A percentile compares a stretch with the other conserved stretches of the same genome.
These are phyloP conservation scores for Boletus coccyginus DNA, from an alignment of 768 basidiomycete species.

Conservation along the genomic window DNA sequence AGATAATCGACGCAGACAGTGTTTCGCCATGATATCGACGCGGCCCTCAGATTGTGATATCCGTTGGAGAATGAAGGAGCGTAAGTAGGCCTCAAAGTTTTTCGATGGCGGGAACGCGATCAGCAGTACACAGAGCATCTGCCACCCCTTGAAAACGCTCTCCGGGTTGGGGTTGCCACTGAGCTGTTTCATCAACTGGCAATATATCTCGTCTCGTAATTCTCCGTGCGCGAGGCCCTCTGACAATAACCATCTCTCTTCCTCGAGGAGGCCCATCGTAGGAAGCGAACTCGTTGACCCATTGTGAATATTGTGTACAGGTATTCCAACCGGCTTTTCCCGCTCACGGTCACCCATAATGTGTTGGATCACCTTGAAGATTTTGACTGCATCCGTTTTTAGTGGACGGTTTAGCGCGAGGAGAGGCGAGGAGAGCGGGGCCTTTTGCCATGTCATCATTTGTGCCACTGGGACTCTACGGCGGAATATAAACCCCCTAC, in stretches of 20 bases:
- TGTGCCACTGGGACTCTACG: constrained; percentile 79
- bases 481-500: constrained; percentile 84
- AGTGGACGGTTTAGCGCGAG: constrained; percentile 65
- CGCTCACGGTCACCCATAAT: constrained; percentile 92
- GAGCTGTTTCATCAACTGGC: constrained; percentile 90
- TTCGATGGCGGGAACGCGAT: constrained; percentile 92
- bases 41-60: constrained; percentile 68
- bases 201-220: constrained; percentile 90
- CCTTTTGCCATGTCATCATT: constrained; percentile 91
- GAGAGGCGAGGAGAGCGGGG: constrained; percentile 69
- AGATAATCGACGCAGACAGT: constrained; percentile 76
- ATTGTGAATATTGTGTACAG: constrained; percentile 39
- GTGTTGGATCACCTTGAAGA: constrained; percentile 88
- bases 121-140: constrained; percentile 86
- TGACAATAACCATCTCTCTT: constrained; percentile 82
- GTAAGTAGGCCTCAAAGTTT: constrained; percentile 84
- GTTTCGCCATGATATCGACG: constrained; percentile 87
- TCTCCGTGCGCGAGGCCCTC: constrained; percentile 80
- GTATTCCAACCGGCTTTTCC: constrained; percentile 55
- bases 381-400: constrained; percentile 74
- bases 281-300: constrained; percentile 42
- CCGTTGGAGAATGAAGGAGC: constrained; percentile 73
- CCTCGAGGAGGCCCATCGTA: constrained; percentile 60
- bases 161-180: constrained; percentile 81
- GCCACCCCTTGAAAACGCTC: constrained; percentile 89